Evolutionary conservation across 345 rosid species (phyloP).

Genomic region (Draba incana): DNA sequence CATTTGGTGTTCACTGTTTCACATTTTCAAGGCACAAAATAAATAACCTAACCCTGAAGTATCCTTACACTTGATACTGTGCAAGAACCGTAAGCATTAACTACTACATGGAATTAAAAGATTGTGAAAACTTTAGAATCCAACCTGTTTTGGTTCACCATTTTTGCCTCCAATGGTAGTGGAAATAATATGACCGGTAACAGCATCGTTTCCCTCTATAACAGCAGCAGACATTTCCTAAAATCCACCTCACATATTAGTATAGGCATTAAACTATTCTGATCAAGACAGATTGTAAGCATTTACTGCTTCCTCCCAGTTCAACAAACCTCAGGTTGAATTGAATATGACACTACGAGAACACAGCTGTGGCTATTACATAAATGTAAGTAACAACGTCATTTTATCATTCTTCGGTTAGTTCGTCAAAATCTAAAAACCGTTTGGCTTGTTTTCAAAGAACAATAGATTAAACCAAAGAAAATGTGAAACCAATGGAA

Average conservation of each 20-base stretch:
- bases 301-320: conserved; percentile 4
- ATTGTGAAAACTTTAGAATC: conserved; percentile 11
- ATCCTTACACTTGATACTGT: neutral
- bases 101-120: neutral
- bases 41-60: too few species aligned
- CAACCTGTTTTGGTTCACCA: conserved; percentile 81
- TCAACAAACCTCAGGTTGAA: neutral
- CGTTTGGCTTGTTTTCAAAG: neutral
- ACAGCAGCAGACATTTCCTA: conserved; percentile 69
- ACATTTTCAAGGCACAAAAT: too few species aligned
- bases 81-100: neutral
- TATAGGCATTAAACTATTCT: conserved; percentile 7
- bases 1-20: too few species aligned
- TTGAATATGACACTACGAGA: neutral
- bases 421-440: neutral
- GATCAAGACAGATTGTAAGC: conserved; percentile 1
- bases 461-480: neutral
- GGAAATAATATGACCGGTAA: conserved; percentile 72
- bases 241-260: conserved; percentile 29
- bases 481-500: conserved; percentile 32
- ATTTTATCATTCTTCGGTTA: neutral
- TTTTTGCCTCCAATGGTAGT: conserved; percentile 91
- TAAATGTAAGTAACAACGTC: neutral
- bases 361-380: neutral
- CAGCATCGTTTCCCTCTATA: conserved; percentile 59